Evolutionary conservation across 371 early-diverging fungal species (phyloP).

Genomic region (Nematocida ironsii): DNA sequence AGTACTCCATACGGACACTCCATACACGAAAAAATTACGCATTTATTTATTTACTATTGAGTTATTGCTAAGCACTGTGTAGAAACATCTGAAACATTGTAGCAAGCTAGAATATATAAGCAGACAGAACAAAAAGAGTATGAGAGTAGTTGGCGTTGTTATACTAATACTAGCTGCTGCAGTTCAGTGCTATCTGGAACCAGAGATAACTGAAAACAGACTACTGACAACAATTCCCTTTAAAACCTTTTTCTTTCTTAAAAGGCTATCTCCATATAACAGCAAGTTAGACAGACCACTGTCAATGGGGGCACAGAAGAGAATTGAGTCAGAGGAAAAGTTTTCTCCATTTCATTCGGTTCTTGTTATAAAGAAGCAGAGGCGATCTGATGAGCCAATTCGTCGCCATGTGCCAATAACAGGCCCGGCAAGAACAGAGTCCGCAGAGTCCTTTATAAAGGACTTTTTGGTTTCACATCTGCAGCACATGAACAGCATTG

Average conservation of each 20-base stretch:
- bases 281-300: constrained; percentile 37
- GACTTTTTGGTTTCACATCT: constrained; percentile 47
- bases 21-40: constrained; percentile 7
- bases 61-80: background rate
- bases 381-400: constrained; percentile 9
- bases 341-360: constrained; percentile 53
- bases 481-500: constrained; percentile 24
- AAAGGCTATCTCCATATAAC: constrained; percentile 18
- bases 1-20: constrained; percentile 75
- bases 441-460: constrained; percentile 46
- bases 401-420: background rate
- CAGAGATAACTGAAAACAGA: constrained; percentile 13
- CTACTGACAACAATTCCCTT: constrained; percentile 28
- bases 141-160: constrained; percentile 17
- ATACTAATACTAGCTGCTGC: constrained; percentile 1
- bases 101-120: constrained; percentile 34
- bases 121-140: background rate
- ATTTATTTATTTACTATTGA: constrained; percentile 17
- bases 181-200: constrained; percentile 20
- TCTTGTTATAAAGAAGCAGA: constrained; percentile 18
- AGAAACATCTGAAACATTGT: constrained; percentile 37
- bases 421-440: background rate
- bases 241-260: constrained; percentile 10
- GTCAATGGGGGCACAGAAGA: constrained; percentile 41
- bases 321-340: constrained; percentile 45